Evolutionary conservation across 768 basidiomycete genomes (phyloP).

Genomic region (Paxillus involutus): DNA sequence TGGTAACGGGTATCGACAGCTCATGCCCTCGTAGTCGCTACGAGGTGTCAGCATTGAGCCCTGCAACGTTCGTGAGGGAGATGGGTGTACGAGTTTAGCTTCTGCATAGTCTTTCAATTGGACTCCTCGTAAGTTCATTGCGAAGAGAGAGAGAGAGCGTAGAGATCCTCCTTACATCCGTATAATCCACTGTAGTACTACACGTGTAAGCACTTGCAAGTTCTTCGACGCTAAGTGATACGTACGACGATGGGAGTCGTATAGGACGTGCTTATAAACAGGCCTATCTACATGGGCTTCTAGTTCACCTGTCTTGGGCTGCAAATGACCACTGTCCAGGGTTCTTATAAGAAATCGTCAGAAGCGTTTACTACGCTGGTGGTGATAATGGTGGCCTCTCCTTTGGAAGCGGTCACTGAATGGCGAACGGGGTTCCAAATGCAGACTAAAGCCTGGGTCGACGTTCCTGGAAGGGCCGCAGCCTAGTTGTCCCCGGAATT

Average conservation of each 20-base stretch:
- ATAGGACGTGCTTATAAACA: conserved; percentile 50
- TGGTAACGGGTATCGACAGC: too few species aligned
- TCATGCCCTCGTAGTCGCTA: too few species aligned
- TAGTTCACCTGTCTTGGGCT: conserved; percentile 61
- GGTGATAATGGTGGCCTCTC: too few species aligned
- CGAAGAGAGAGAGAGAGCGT: conserved; percentile 53
- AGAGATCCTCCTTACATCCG: conserved; percentile 73
- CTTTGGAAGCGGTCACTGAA: too few species aligned
- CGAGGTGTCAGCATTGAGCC: too few species aligned
- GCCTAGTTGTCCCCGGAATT: too few species aligned
- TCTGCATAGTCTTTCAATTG: conserved; percentile 60
- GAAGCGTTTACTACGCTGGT: too few species aligned
- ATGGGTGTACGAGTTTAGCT: conserved; percentile 63
- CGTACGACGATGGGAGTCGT: conserved; percentile 24
- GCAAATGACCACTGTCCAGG: conserved; percentile 63
- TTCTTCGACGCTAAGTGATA: conserved; percentile 48
- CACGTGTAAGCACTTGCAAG: conserved; percentile 43
- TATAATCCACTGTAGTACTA: conserved; percentile 38
- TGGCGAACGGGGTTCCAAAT: too few species aligned
- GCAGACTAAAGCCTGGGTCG: too few species aligned
- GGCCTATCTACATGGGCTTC: conserved; percentile 62
- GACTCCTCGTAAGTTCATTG: conserved; percentile 42
- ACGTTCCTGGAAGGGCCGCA: too few species aligned
- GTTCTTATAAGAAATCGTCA: conserved; percentile 38
- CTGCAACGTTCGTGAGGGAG: too few species aligned